These are phyloP conservation scores for Pythium oligandrum DNA, from an alignment of 352 stramenopile genomes.

Conservation along the genomic window DNA sequence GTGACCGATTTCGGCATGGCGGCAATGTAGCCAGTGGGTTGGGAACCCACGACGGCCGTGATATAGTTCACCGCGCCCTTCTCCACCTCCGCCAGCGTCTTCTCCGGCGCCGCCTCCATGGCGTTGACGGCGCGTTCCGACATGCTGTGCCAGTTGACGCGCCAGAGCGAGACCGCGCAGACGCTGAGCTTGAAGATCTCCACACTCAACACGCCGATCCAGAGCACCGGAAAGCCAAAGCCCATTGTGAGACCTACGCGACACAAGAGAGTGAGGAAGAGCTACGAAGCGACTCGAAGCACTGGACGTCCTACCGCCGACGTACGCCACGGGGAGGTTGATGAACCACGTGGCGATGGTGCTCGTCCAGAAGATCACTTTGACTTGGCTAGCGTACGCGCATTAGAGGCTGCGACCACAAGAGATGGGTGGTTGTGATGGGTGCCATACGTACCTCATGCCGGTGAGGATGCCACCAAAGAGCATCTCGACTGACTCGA, in stretches of 20 bases:
- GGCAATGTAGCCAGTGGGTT: constrained; percentile 46
- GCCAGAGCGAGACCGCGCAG: constrained; percentile 37
- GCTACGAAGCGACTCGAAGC: too few relatives aligned
- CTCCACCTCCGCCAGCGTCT: constrained; percentile 31
- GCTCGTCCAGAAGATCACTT: constrained; percentile 58
- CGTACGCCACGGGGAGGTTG: constrained; percentile 59
- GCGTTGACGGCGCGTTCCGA: constrained; percentile 33
- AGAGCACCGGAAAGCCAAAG: constrained; percentile 59
- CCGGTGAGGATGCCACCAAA: constrained; percentile 51
- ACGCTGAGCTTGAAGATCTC: constrained; percentile 57
- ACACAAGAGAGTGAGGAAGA: background rate
- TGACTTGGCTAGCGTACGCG: constrained; percentile 33
- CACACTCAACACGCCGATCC: constrained; percentile 56
- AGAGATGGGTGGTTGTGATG: too few relatives aligned
- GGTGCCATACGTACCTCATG: constrained; percentile 38
- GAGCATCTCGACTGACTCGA: constrained; percentile 65
- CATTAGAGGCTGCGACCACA: too few relatives aligned
- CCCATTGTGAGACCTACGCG: constrained; percentile 33
- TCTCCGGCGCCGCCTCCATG: constrained; percentile 37
- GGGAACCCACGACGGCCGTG: constrained; percentile 47
- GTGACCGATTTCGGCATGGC: constrained; percentile 36
- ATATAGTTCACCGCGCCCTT: constrained; percentile 60
- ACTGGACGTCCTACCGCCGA: constrained; percentile 19
- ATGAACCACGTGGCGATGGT: constrained; percentile 61
- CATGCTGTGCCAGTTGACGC: constrained; percentile 47